Conservation (phyloP, 2,329 filamentous ascomycete species). For the Juglanconis juglandina region DNA sequence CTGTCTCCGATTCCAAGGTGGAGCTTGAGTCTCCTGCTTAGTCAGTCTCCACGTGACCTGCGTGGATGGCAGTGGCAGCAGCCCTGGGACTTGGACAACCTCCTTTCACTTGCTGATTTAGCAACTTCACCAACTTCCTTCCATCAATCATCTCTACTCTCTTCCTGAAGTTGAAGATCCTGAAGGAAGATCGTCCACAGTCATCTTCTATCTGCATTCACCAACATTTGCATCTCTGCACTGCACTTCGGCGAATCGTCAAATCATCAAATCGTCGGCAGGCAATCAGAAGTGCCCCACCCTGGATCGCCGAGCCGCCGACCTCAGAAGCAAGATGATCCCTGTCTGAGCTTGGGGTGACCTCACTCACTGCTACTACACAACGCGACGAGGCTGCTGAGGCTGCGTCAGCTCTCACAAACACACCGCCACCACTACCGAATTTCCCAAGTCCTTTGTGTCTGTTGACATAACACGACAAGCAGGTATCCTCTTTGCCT, state of each 20-base stretch:
- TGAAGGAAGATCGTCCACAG: no score
- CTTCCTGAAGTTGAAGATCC: no score
- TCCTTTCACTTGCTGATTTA: no score
- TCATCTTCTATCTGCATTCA: no score
- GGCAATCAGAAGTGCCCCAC: neutral
- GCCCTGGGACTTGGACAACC: no score
- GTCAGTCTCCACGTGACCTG: neutral
- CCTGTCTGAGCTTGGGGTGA: neutral
- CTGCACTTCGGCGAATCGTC: no score
- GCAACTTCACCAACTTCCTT: no score
- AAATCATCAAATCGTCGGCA: neutral
- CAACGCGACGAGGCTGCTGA: slow-evolving; percentile 19
- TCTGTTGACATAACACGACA: neutral
- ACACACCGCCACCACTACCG: neutral
- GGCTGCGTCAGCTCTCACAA: slow-evolving; percentile 14
- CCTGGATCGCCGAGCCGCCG: neutral
- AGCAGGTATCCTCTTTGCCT: neutral
- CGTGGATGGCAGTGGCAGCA: no score
- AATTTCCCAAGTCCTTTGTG: neutral
- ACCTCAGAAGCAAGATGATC: no score
- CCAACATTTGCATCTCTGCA: no score
- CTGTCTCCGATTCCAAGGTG: slow-evolving; percentile 5
- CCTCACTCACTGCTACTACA: slow-evolving; percentile 2
- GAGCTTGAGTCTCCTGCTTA: slow-evolving; percentile 2
- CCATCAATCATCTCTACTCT: no score